Conservation (phyloP, 2,329 filamentous ascomycete genomes). For the Byssothecium circinans region DNA sequence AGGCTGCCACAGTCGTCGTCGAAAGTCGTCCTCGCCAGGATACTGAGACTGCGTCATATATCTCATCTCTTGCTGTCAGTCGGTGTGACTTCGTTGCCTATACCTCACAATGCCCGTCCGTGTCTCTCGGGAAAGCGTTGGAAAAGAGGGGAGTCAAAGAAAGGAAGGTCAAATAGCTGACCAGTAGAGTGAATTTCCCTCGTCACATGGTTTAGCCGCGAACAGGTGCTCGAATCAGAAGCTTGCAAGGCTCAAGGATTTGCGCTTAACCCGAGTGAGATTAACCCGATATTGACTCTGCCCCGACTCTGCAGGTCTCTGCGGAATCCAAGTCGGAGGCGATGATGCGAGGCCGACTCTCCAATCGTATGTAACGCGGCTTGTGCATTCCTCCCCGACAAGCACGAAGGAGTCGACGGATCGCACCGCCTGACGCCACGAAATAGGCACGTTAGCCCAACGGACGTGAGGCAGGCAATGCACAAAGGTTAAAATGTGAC, state of each 20-base stretch:
- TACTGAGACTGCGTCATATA: not conserved
- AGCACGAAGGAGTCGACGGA: not conserved
- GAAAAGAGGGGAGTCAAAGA: conserved; percentile 5
- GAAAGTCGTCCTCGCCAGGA: not conserved
- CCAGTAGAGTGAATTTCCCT: conserved; percentile 8
- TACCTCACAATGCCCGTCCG: conserved; percentile 1
- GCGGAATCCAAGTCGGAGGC: not conserved
- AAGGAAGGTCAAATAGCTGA: conserved; percentile 12
- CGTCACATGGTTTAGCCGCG: conserved; percentile 18
- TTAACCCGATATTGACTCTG: conserved; percentile 16
- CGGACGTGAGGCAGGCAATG: not conserved
- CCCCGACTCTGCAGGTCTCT: conserved; percentile 4
- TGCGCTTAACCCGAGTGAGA: conserved; percentile 14
- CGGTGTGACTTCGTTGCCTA: not conserved
- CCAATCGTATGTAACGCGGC: conserved; percentile 1
- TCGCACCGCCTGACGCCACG: not conserved
- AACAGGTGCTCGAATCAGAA: conserved; percentile 10
- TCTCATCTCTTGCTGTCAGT: not conserved
- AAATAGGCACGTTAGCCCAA: not conserved
- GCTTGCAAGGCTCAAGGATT: conserved; percentile 1
- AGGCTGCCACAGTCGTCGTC: not conserved
- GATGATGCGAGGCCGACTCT: not conserved
- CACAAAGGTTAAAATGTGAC: no score
- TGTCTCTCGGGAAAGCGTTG: conserved; percentile 6
- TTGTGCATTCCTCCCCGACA: no score